Evolutionary conservation across 2,329 filamentous ascomycete genomes (phyloP), one percentile per base, ranked within the genome.

Genomic region (Cercospora citrullina): DNA sequence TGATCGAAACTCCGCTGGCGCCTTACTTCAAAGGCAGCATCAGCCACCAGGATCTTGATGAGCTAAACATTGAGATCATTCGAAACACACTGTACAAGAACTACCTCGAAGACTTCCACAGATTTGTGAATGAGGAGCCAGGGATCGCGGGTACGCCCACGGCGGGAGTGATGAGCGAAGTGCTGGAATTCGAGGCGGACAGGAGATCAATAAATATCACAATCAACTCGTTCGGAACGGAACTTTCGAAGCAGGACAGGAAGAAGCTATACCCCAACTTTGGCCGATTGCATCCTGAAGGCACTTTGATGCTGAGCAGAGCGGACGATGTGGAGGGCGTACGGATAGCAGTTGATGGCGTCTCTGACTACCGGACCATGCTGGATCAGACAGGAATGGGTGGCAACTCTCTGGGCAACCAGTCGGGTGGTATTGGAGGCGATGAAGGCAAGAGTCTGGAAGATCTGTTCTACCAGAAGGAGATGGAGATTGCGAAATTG

Each of bases 41-140:
- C 69, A 96, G 91, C 82, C 94, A 97, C 80, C 93, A 97, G 80
- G 95, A 99, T 79, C 86, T 99, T 60, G 95, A 99, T 81, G 96
- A 99, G 84, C 86, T 99, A 77, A 99, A 99, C 83, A 99, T 99
- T 76, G 95, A 99, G 83, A 99, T 99, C 80, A 92, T 99, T 67
- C 91, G 96, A 72, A 99, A 99, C 82, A 99, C 94, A 0, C 85
- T 99, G 39, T 99, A 98, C 86, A 99, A 99, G 87, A 98, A 98
- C 85, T 99, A 99, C 79, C 87, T 99, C 7, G 95, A 99, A 80
- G 95, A 98, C 79, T 99, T 99, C 80, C 89, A 98, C 84, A 87
- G 91, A 72, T 99, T 97, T 80, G 91, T 98, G 81, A 97, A 94
- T 82, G 91, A 90, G 9, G 88, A 97, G 77, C 85, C 93, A 0